phyloP scores from a whole-genome alignment of 805 yeast genomes.

The Priceomyces melissophilus region DNA sequence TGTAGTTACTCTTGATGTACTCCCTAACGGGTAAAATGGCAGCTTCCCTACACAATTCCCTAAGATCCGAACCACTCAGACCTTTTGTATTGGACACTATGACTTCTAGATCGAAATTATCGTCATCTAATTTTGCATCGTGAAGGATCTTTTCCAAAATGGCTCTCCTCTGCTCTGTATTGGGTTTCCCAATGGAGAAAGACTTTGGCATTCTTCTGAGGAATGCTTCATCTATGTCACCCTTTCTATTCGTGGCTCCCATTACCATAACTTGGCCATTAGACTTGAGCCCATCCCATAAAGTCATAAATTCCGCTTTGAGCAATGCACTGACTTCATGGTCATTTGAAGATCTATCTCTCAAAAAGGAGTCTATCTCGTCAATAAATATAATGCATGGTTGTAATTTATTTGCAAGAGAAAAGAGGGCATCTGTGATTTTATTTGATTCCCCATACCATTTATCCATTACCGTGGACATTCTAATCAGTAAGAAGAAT shows the following conservation, averaged over 20 bases:
- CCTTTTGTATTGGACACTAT: slow-evolving; percentile 65
- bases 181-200: slow-evolving; percentile 76
- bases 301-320: slow-evolving; percentile 95
- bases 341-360: slow-evolving; percentile 80
- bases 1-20: slow-evolving; percentile 62
- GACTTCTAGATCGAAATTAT: slow-evolving; percentile 54
- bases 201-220: slow-evolving; percentile 90
- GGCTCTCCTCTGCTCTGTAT: slow-evolving; percentile 58
- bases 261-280: slow-evolving; percentile 80
- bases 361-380: slow-evolving; percentile 90
- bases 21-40: slow-evolving; percentile 88
- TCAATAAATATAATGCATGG: slow-evolving; percentile 96
- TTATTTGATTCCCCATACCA: slow-evolving; percentile 98
- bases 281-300: slow-evolving; percentile 89
- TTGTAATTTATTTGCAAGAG: slow-evolving; percentile 82
- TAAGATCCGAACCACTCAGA: slow-evolving; percentile 82
- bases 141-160: slow-evolving; percentile 68
- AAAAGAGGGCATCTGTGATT: slow-evolving; percentile 87
- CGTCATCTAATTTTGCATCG: slow-evolving; percentile 57
- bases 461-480: slow-evolving; percentile 94
- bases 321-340: slow-evolving; percentile 94
- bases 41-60: slow-evolving; percentile 90
- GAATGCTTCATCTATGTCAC: slow-evolving; percentile 89
- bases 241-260: slow-evolving; percentile 93
- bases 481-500: slow-evolving; percentile 81